These are phyloP conservation scores for Trametes maxima DNA, from an alignment of 768 basidiomycete species.

Conservation along the genomic window DNA sequence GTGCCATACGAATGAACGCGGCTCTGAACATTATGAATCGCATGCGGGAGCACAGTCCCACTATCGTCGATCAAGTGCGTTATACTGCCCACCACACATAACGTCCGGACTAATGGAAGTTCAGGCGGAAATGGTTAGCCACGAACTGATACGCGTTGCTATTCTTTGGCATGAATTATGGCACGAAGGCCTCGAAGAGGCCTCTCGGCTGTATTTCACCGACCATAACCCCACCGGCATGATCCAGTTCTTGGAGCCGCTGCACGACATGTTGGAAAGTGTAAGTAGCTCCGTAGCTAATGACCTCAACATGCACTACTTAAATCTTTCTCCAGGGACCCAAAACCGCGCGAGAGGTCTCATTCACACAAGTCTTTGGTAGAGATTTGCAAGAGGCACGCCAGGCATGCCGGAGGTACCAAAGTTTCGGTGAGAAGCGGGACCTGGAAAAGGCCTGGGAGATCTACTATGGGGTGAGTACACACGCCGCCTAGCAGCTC, in stretches of 20 bases:
- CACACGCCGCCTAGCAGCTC: too few relatives aligned
- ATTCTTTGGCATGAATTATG: constrained; percentile 99
- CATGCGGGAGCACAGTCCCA: constrained; percentile 89
- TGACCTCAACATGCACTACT: neutral
- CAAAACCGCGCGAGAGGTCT: constrained; percentile 90
- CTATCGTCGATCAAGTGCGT: constrained; percentile 81
- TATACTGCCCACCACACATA: constrained; percentile 5
- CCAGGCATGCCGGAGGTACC: constrained; percentile 87
- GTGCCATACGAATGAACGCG: constrained; percentile 74
- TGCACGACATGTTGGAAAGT: constrained; percentile 90
- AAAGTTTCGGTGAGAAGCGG: constrained; percentile 79
- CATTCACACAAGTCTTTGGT: constrained; percentile 92
- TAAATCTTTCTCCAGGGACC: constrained; percentile 65
- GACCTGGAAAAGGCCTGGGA: constrained; percentile 99
- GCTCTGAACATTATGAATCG: constrained; percentile 87
- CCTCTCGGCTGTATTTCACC: constrained; percentile 93
- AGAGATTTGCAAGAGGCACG: constrained; percentile 91
- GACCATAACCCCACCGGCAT: constrained; percentile 97
- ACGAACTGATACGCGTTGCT: constrained; percentile 94
- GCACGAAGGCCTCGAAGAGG: constrained; percentile 98
- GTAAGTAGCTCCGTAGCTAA: constrained; percentile 37
- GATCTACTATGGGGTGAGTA: constrained; percentile 90
- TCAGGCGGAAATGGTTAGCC: constrained; percentile 84
- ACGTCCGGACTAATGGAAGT: constrained; percentile 4
- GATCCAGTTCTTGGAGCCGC: constrained; percentile 89